A percentile compares a stretch with the other conserved stretches of the same genome.
Conservation (phyloP, 2,329 filamentous ascomycete species). For the Aspergillus clavatus region DNA sequence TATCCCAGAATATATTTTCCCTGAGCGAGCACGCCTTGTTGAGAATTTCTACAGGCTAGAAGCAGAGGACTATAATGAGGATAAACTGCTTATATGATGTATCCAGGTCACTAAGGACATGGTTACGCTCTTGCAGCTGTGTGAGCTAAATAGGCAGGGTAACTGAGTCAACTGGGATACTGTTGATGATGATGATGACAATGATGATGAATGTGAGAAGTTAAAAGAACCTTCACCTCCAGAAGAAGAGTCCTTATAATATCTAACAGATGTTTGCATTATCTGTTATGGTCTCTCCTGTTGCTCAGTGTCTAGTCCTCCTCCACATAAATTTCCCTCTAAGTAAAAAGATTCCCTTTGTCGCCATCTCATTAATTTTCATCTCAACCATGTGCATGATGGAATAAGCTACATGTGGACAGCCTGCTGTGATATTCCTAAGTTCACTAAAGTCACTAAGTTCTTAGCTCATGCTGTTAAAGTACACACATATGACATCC, state of each 20-base stretch:
- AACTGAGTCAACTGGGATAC: constrained; percentile 21
- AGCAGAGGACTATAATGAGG: constrained; percentile 20
- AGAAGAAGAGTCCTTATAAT: constrained; percentile 9
- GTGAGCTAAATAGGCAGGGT: constrained; percentile 20
- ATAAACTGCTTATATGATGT: constrained; percentile 21
- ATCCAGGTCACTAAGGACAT: constrained; percentile 29
- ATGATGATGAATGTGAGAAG: constrained; percentile 11
- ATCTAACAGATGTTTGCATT: constrained; percentile 24
- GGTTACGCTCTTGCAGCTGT: constrained; percentile 21
- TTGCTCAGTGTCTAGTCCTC: constrained; percentile 18
- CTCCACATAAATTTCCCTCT: constrained; percentile 21
- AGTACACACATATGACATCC: constrained; percentile 17
- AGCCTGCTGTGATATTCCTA: constrained; percentile 14
- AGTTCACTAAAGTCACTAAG: too few relatives aligned
- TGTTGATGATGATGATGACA: too few relatives aligned
- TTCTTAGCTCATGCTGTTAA: too few relatives aligned
- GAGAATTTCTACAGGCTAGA: constrained; percentile 25
- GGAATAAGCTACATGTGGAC: constrained; percentile 20
- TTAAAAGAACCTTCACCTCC: constrained; percentile 13
- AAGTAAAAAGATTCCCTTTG: constrained; percentile 22
- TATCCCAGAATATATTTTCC: constrained; percentile 21
- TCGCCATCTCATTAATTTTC: constrained; percentile 21
- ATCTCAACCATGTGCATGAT: constrained; percentile 17
- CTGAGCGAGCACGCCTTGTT: constrained; percentile 19
- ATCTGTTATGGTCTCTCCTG: constrained; percentile 24